phyloP scores from a whole-genome alignment of 2,329 filamentous ascomycete species.

The Talaromyces sp. region DNA sequence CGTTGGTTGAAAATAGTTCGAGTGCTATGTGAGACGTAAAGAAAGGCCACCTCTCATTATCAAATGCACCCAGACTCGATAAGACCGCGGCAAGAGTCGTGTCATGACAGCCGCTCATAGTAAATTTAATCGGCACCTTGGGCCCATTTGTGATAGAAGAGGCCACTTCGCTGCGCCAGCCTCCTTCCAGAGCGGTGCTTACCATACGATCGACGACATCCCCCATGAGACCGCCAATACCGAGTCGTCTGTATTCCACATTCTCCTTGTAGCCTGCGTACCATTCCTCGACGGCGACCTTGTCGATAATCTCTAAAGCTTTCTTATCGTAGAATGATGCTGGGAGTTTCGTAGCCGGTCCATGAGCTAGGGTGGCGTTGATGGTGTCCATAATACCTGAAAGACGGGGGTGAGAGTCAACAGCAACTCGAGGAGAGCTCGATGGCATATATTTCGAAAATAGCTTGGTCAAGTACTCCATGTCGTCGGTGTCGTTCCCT shows the following conservation, averaged over 20 bases:
- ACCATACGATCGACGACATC: constrained; percentile 73
- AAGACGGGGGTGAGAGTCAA: constrained; percentile 77
- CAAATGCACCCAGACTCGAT: constrained; percentile 71
- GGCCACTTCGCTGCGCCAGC: constrained; percentile 47
- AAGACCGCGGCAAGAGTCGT: constrained; percentile 82
- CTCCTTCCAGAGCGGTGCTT: constrained; percentile 58
- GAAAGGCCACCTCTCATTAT: constrained; percentile 73
- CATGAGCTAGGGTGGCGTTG: constrained; percentile 83
- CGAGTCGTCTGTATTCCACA: constrained; percentile 78
- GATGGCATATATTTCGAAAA: constrained; percentile 83
- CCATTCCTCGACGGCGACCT: constrained; percentile 85
- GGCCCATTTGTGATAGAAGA: constrained; percentile 45
- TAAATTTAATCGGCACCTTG: constrained; percentile 58
- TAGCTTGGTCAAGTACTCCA: constrained; percentile 72
- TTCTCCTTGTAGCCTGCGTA: constrained; percentile 80
- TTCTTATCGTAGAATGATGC: constrained; percentile 80
- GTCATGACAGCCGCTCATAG: constrained; percentile 82
- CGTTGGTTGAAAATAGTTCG: constrained; percentile 66
- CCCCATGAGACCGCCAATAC: constrained; percentile 78
- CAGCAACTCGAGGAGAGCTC: constrained; percentile 61
- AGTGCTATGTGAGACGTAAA: constrained; percentile 90
- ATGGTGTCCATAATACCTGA: constrained; percentile 92
- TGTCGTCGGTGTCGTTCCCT: constrained; percentile 69
- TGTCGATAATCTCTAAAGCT: constrained; percentile 62
- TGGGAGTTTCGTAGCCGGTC: constrained; percentile 70